Evolutionary conservation across 768 basidiomycete genomes (phyloP).

Genomic region (Kwoniella dejecticola): DNA sequence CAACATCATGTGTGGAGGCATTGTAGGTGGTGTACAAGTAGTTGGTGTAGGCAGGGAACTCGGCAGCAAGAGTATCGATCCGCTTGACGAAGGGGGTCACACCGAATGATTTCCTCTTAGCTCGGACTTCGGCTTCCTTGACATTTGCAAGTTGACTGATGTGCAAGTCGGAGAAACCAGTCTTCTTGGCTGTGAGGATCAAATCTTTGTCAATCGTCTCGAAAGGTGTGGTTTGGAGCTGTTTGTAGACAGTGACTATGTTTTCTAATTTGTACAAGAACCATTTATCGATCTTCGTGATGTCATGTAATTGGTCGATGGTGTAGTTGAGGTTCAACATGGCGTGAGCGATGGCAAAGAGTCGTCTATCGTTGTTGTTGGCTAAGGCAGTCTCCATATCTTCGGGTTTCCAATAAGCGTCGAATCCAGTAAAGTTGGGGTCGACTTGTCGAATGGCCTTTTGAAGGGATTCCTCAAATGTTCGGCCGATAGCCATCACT

Average conservation of each 20-base stretch:
- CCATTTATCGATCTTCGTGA: constrained; percentile 99
- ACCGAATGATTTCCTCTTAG: constrained; percentile 78
- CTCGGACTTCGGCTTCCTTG: constrained; percentile 76
- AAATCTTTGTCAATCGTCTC: constrained; percentile 72
- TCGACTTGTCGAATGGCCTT: constrained; percentile 98
- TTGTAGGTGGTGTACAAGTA: constrained; percentile 99
- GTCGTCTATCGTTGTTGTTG: constrained; percentile 88
- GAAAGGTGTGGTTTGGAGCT: constrained; percentile 70
- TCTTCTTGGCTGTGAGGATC: constrained; percentile 82
- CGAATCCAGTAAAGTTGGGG: constrained; percentile 94
- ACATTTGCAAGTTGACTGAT: constrained; percentile 78
- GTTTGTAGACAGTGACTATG: constrained; percentile 83
- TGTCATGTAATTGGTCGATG: constrained; percentile 83
- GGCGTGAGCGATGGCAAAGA: constrained; percentile 96
- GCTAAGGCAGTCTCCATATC: constrained; percentile 77
- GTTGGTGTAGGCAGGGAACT: constrained; percentile 98
- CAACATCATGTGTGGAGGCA: constrained; percentile 90
- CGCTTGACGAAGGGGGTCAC: constrained; percentile 98
- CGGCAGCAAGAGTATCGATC: constrained; percentile 97
- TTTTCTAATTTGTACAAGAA: constrained; percentile 99
- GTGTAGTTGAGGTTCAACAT: constrained; percentile 92
- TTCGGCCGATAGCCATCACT: constrained; percentile 99
- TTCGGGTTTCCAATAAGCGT: constrained; percentile 85
- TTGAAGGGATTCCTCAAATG: constrained; percentile 96
- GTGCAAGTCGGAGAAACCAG: constrained; percentile 93